Evolutionary conservation across 2,329 filamentous ascomycete species (phyloP).

Genomic region (Coccinonectria pachysandricola): DNA sequence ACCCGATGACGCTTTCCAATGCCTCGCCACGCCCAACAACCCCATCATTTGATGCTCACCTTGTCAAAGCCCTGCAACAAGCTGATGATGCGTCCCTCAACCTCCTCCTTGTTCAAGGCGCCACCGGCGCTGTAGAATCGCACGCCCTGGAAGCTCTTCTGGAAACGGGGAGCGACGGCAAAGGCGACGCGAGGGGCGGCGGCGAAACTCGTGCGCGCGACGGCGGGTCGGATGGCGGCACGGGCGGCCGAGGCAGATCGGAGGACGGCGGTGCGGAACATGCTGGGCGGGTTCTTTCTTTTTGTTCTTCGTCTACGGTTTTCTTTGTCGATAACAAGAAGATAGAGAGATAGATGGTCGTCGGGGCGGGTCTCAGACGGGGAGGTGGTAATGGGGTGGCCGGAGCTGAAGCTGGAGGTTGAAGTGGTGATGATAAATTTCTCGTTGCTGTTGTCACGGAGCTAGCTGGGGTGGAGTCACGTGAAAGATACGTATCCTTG

Average conservation of each 20-base stretch:
- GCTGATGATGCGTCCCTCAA: constrained; percentile 85
- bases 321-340: no score
- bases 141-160: constrained; percentile 56
- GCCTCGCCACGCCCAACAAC: no score
- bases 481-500: constrained; percentile 12
- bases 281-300: constrained; percentile 36
- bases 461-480: constrained; percentile 19
- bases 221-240: constrained; percentile 36
- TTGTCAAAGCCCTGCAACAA: constrained; percentile 96
- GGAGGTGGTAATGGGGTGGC: constrained; percentile 3
- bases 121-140: constrained; percentile 80
- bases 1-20: no score
- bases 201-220: constrained; percentile 51
- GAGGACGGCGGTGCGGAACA: constrained; percentile 85
- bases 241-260: constrained; percentile 62
- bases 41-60: no score
- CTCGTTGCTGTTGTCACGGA: constrained; percentile 25
- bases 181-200: constrained; percentile 46
- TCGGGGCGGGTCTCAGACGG: no score
- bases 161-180: constrained; percentile 48
- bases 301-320: no score
- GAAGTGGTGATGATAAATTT: constrained; percentile 34
- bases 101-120: constrained; percentile 70
- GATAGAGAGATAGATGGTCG: no score
- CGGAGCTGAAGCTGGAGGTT: constrained; percentile 8